Evolutionary conservation across 305 asterid species (phyloP), one percentile per base, ranked within the genome.

Genomic region (Rubia peregrina): DNA sequence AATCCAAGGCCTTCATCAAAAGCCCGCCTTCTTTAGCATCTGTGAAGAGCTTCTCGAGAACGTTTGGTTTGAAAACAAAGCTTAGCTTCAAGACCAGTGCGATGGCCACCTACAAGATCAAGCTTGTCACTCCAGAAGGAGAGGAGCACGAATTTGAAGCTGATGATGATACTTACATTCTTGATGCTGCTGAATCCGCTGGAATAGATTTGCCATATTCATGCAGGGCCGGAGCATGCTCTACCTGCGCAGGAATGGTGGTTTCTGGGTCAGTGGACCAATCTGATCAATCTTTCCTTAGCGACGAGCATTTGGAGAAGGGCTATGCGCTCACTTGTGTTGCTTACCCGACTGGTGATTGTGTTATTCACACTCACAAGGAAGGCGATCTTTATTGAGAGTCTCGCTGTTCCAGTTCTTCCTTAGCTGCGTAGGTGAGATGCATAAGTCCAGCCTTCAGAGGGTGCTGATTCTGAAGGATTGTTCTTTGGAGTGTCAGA

Each of bases 311-410:
- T 62, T 76, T 88, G 59, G 56, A 78, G 6, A 75, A 85, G 9
- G 97, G 97, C 0, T 93, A 91, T 77, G 26, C 86, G 71, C 87
- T 93, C 77, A 89, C 98, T 0, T 93, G 97, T 38, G 88, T 93
- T 56, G 81, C 98, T 9, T 93, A 91, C 81, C 97, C 97, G 6
- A 86, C 89, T 59, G 53, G 86, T 0, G 96, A 93, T 74, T 89
- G 96, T 71, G 98, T 87, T 74, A 88, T 93, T 72, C 92, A 90
- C 85, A 90, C 98, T 61, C 95, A 90, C 83, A 90, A 87, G 90
- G 98, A 93, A 81, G 63, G 84, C 59, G 97, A 93, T 51, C 90
- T 93, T 42, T 93, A 91, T 76, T 93, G 84, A 83, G 72, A 13
- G 61, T 60, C 38, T 53, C 12, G 65, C 59, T 9, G 59, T 51